These are phyloP conservation scores for Clarireedia monteithiana DNA, from an alignment of 2,329 filamentous ascomycete species.

Conservation along the genomic window DNA sequence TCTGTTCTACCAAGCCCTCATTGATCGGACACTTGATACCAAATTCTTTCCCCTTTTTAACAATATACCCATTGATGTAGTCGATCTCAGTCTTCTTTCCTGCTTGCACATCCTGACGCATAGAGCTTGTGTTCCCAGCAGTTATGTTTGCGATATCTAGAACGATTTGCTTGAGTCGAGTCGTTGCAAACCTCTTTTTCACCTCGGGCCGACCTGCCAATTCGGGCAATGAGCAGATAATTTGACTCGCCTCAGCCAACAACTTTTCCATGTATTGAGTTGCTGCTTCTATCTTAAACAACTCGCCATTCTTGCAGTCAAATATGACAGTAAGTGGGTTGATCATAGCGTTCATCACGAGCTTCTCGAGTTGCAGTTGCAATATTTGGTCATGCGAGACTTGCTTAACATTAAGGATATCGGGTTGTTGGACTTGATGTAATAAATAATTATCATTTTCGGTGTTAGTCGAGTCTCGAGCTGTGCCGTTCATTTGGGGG, in stretches of 20 bases:
- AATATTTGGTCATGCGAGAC: slow-evolving; percentile 40
- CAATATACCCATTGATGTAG: slow-evolving; percentile 53
- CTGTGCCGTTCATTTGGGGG: slow-evolving; percentile 6
- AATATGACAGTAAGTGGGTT: slow-evolving; percentile 81
- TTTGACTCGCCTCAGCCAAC: slow-evolving; percentile 63
- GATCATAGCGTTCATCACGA: slow-evolving; percentile 72
- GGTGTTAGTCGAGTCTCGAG: not conserved
- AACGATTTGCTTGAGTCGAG: slow-evolving; percentile 32
- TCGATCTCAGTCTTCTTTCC: slow-evolving; percentile 40
- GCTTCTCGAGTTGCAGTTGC: slow-evolving; percentile 72
- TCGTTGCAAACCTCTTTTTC: not conserved
- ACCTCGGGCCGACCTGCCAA: not conserved
- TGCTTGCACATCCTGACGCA: slow-evolving; percentile 51
- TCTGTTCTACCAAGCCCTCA: slow-evolving; percentile 32
- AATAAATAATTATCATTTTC: slow-evolving; percentile 5
- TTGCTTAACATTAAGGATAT: slow-evolving; percentile 35
- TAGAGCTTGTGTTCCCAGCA: slow-evolving; percentile 49
- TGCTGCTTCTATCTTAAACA: slow-evolving; percentile 56
- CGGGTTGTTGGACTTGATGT: slow-evolving; percentile 35
- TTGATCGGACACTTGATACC: slow-evolving; percentile 33
- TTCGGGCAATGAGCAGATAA: slow-evolving; percentile 47
- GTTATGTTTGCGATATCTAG: slow-evolving; percentile 41
- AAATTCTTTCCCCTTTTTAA: slow-evolving; percentile 17
- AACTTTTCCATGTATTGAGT: slow-evolving; percentile 33
- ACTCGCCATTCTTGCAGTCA: slow-evolving; percentile 67